Percentiles rank a stretch among this genome's conserved stretches.
Evolutionary conservation across 169 alveolate species (phyloP).

Genomic region (Eimeria tenella): DNA sequence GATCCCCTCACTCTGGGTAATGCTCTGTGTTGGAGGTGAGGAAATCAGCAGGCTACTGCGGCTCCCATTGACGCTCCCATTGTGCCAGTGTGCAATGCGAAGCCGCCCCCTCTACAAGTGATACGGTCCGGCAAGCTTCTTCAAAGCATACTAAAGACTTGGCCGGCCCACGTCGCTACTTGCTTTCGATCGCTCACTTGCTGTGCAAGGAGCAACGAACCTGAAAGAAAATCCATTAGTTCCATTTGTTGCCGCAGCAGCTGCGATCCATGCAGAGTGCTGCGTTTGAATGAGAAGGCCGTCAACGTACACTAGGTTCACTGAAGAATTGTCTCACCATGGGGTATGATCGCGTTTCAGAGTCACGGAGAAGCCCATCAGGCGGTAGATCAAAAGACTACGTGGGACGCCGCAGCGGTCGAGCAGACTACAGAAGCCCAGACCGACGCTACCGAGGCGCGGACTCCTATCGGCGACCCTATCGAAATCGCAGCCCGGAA

Average conservation of each 20-base stretch:
- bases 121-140: too few species aligned
- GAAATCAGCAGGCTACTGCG: too few species aligned
- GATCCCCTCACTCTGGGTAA: too few species aligned
- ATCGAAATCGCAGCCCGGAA: conserved; percentile 54
- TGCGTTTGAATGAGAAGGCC: neutral
- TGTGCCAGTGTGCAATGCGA: too few species aligned
- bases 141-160: too few species aligned
- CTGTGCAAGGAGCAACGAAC: too few species aligned
- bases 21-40: too few species aligned
- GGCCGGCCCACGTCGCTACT: too few species aligned
- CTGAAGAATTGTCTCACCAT: conserved; percentile 15
- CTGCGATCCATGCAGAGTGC: conserved; percentile 1
- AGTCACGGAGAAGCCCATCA: conserved; percentile 67
- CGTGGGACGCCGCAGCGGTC: conserved; percentile 56
- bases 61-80: too few species aligned
- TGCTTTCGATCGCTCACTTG: too few species aligned
- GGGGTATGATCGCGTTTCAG: conserved; percentile 69
- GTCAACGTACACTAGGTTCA: neutral
- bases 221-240: too few species aligned
- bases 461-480: conserved; percentile 39
- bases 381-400: conserved; percentile 50
- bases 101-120: too few species aligned
- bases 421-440: conserved; percentile 62
- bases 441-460: conserved; percentile 50
- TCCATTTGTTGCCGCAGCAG: neutral